A percentile compares a stretch with the other conserved stretches of the same genome.
Evolutionary conservation across 2,329 filamentous ascomycete genomes (phyloP).

Genomic region (Herpotrichia juniperi): DNA sequence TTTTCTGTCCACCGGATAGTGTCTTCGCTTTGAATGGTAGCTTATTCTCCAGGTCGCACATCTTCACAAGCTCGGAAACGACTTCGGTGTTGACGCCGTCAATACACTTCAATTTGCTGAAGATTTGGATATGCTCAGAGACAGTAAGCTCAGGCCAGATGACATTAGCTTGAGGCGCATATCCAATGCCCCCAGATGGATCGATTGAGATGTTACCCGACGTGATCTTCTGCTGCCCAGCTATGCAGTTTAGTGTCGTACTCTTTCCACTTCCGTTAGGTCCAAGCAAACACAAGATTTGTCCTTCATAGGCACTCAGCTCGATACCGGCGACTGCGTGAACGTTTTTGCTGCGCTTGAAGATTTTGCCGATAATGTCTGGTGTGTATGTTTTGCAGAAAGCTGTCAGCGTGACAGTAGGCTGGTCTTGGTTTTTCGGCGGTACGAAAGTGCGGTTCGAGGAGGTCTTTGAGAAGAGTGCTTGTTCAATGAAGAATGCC

Average conservation of each 20-base stretch:
- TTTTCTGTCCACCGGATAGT: constrained; percentile 85
- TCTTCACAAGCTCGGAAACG: constrained; percentile 51
- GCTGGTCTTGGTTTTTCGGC: constrained; percentile 8
- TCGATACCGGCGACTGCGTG: constrained; percentile 27
- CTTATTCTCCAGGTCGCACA: constrained; percentile 78
- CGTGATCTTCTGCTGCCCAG: constrained; percentile 27
- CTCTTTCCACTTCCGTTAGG: constrained; percentile 34
- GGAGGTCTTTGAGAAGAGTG: constrained; percentile 27
- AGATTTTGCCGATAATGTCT: constrained; percentile 20
- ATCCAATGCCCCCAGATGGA: constrained; percentile 29
- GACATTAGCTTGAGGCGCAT: constrained; percentile 33
- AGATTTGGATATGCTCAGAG: constrained; percentile 34
- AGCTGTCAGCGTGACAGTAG: constrained; percentile 48
- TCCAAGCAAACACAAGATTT: constrained; percentile 33
- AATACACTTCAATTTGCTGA: constrained; percentile 33
- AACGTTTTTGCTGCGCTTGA: constrained; percentile 25
- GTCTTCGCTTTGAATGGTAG: constrained; percentile 72
- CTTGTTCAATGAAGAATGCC: constrained; percentile 25
- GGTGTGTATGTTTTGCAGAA: constrained; percentile 29
- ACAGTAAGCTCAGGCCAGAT: constrained; percentile 32
- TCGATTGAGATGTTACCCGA: constrained; percentile 29
- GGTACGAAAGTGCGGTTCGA: constrained; percentile 40
- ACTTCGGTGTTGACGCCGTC: constrained; percentile 51
- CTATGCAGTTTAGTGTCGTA: constrained; percentile 31
- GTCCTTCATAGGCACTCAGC: constrained; percentile 25